Evolutionary conservation across 306 rosid species (phyloP).

Genomic region (Hippophae rhamnoides): DNA sequence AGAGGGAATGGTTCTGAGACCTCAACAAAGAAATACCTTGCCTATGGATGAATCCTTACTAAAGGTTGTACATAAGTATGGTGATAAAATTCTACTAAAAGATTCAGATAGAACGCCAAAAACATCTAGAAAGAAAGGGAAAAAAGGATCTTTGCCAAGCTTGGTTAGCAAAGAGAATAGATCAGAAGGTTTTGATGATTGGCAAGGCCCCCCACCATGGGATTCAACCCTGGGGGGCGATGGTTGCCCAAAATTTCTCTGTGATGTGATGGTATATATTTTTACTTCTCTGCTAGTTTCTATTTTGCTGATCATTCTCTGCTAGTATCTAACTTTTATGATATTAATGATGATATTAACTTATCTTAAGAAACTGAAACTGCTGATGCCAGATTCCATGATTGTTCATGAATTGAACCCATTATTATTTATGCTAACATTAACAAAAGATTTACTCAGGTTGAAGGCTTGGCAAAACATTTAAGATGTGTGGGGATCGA

Average conservation of each 20-base stretch:
- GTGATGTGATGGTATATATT: constrained; percentile 75
- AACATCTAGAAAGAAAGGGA: constrained; percentile 46
- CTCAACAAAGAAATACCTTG: constrained; percentile 28
- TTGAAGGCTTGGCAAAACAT: constrained; percentile 95
- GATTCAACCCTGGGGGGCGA: constrained; percentile 58
- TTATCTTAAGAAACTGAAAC: background rate
- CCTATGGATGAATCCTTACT: constrained; percentile 61
- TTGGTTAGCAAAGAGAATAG: constrained; percentile 33
- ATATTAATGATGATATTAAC: too few relatives aligned
- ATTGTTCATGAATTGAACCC: background rate
- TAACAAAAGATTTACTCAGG: constrained; percentile 42
- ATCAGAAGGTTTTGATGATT: constrained; percentile 40
- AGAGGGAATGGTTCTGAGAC: constrained; percentile 26
- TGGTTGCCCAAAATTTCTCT: constrained; percentile 78
- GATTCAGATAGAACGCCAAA: constrained; percentile 60
- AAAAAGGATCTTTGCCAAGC: constrained; percentile 33
- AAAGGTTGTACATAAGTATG: constrained; percentile 46
- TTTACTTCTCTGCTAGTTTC: constrained; percentile 10
- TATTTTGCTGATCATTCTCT: constrained; percentile 3
- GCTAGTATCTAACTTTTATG: too few relatives aligned
- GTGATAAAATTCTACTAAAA: constrained; percentile 52
- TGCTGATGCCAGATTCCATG: too few relatives aligned
- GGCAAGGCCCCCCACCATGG: constrained; percentile 71
- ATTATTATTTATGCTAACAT: constrained; percentile 10
- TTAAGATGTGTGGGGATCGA: constrained; percentile 87